phyloP scores from a whole-genome alignment of 352 stramenopile species.

The Thraustochytrium striatum region DNA sequence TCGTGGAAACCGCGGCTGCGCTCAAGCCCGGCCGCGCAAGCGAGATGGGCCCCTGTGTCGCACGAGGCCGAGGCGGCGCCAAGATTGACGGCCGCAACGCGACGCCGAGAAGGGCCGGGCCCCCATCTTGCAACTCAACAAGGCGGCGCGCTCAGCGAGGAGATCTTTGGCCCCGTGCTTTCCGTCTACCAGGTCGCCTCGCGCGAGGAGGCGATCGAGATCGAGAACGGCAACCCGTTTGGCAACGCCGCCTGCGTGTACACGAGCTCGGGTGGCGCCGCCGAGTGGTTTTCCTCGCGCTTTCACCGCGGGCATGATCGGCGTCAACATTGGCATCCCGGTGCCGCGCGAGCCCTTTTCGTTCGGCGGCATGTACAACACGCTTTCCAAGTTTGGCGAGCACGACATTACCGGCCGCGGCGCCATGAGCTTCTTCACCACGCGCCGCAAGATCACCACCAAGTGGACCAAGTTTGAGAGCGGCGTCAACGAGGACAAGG shows the following conservation, averaged over 20 bases:
- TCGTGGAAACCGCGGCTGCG: constrained; percentile 77
- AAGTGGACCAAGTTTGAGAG: constrained; percentile 70
- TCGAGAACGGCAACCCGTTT: constrained; percentile 93
- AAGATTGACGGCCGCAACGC: constrained; percentile 82
- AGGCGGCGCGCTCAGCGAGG: constrained; percentile 77
- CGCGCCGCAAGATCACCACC: constrained; percentile 91
- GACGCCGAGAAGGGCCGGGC: constrained; percentile 72
- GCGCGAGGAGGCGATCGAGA: constrained; percentile 86
- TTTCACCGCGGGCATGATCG: constrained; percentile 88
- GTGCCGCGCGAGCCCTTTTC: constrained; percentile 90
- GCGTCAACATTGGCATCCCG: constrained; percentile 92
- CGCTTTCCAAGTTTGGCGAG: constrained; percentile 92
- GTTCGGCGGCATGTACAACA: constrained; percentile 94
- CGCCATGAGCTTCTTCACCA: constrained; percentile 94
- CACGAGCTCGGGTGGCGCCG: constrained; percentile 83
- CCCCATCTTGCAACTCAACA: constrained; percentile 81
- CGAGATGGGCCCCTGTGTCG: constrained; percentile 91
- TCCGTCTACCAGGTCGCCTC: constrained; percentile 73
- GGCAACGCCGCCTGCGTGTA: constrained; percentile 95
- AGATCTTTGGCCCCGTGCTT: constrained; percentile 96
- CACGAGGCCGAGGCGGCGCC: constrained; percentile 68
- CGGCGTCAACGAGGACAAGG: neutral
- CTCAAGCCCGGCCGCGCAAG: constrained; percentile 82
- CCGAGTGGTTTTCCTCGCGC: constrained; percentile 85
- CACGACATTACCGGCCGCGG: constrained; percentile 97